These are phyloP conservation scores for Urochloa ruziziensis DNA, from an alignment of 176 grass and related monocot species.

Conservation along the genomic window DNA sequence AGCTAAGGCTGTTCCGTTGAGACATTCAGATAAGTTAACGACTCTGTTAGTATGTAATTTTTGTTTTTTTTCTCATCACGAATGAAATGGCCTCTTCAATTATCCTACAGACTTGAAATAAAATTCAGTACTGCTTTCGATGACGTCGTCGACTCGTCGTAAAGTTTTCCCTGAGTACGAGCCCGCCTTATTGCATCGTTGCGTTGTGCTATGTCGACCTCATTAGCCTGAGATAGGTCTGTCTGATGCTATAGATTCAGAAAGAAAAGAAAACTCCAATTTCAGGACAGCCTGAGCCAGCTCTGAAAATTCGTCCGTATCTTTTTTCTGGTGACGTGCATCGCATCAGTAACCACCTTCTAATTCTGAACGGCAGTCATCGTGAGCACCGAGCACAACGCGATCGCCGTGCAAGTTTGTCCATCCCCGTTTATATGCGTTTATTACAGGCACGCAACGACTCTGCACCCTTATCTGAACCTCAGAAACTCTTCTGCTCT, in stretches of 20 bases:
- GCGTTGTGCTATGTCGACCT: not conserved
- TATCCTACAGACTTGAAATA: not conserved
- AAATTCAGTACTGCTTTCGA: not conserved
- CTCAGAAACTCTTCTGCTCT: not conserved
- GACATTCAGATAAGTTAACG: not conserved
- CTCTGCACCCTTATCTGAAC: constrained; percentile 13
- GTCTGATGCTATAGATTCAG: not conserved
- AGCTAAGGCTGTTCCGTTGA: not conserved
- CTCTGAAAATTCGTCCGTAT: not conserved
- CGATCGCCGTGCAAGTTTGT: not conserved
- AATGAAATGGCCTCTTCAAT: not conserved
- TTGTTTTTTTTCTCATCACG: not conserved
- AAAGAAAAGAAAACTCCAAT: not conserved
- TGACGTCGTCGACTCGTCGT: not conserved
- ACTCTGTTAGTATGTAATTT: not conserved
- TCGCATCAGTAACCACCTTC: not conserved
- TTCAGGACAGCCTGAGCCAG: not conserved
- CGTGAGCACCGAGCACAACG: not conserved
- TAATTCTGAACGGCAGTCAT: not conserved
- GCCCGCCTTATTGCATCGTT: not conserved
- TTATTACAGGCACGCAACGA: not conserved
- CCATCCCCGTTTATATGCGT: not conserved
- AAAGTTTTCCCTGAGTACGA: not conserved
- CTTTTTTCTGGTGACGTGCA: not conserved
- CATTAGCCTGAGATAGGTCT: not conserved